These are phyloP conservation scores for Ophiostoma quercus DNA, from an alignment of 2,329 filamentous ascomycete genomes.

Conservation along the genomic window DNA sequence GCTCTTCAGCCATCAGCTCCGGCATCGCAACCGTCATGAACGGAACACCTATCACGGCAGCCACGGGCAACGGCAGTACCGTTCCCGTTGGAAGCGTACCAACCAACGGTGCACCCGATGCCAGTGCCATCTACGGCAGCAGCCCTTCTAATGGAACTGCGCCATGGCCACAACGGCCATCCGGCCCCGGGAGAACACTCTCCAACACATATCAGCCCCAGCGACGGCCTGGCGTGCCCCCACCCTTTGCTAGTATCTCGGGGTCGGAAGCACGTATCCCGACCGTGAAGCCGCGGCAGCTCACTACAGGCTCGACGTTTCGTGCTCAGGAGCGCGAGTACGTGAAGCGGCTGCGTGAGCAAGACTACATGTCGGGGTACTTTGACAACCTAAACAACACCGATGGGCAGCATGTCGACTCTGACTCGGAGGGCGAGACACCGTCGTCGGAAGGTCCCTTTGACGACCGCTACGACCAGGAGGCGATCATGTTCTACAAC, in stretches of 20 bases:
- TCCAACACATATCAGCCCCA: slow-evolving; percentile 74
- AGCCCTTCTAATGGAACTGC: slow-evolving; percentile 24
- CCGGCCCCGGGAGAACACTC: slow-evolving; percentile 64
- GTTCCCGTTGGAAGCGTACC: slow-evolving; percentile 3
- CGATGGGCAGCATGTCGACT: slow-evolving; percentile 61
- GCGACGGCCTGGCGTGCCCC: slow-evolving; percentile 43
- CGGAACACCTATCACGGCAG: background rate
- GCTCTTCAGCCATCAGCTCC: slow-evolving; percentile 21
- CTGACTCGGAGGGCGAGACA: slow-evolving; percentile 85
- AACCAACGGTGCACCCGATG: slow-evolving; percentile 17
- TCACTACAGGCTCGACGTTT: slow-evolving; percentile 45
- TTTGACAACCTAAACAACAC: slow-evolving; percentile 63
- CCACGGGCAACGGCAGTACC: slow-evolving; percentile 21
- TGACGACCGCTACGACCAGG: slow-evolving; percentile 84
- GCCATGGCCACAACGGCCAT: slow-evolving; percentile 58
- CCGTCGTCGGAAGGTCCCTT: slow-evolving; percentile 77
- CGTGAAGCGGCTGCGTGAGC: slow-evolving; percentile 82
- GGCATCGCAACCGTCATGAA: slow-evolving; percentile 17
- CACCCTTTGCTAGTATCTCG: slow-evolving; percentile 32
- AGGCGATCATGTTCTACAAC: slow-evolving; percentile 87
- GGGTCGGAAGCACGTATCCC: slow-evolving; percentile 38
- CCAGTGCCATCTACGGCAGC: slow-evolving; percentile 16
- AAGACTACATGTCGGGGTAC: slow-evolving; percentile 58
- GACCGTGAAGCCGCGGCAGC: slow-evolving; percentile 48
- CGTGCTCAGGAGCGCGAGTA: slow-evolving; percentile 91